Evolutionary conservation across 306 rosid genomes (phyloP).

Genomic region (Cicer chorassanicum): DNA sequence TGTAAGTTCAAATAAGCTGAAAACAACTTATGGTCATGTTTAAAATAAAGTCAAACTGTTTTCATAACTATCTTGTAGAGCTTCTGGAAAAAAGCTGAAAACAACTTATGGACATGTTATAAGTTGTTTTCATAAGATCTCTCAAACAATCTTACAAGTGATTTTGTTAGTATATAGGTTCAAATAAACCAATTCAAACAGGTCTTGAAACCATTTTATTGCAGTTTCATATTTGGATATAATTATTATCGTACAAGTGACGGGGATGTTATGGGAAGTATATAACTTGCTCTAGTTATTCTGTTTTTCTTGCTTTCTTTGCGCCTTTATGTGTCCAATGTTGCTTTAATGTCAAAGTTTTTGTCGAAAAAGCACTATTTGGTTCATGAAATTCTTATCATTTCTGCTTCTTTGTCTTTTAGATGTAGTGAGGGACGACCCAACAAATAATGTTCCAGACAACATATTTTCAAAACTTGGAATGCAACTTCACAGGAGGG

Average conservation of each 20-base stretch:
- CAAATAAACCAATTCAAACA: too few relatives aligned
- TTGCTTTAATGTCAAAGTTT: conserved; percentile 1
- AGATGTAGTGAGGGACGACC: conserved; percentile 94
- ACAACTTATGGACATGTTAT: too few relatives aligned
- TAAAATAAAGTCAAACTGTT: too few relatives aligned
- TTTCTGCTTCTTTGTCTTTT: conserved; percentile 42
- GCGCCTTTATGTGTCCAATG: background rate
- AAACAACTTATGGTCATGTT: too few relatives aligned
- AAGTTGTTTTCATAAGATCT: too few relatives aligned
- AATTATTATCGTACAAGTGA: conserved; percentile 3
- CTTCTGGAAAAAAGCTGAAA: too few relatives aligned
- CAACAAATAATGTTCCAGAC: conserved; percentile 93
- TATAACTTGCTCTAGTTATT: conserved; percentile 30
- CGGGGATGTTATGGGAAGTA: background rate
- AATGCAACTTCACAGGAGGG: conserved; percentile 90
- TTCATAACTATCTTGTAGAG: too few relatives aligned
- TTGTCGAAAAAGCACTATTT: conserved; percentile 1
- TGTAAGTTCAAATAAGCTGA: too few relatives aligned
- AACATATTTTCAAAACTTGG: conserved; percentile 85
- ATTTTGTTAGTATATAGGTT: too few relatives aligned
- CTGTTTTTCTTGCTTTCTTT: conserved; percentile 9
- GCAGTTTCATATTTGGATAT: conserved; percentile 4
- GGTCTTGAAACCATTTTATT: conserved; percentile 18
- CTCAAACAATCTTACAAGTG: too few relatives aligned
- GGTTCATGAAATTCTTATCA: conserved; percentile 14